Conservation (phyloP, 2,329 filamentous ascomycete species). For the Calycina herbarum region DNA sequence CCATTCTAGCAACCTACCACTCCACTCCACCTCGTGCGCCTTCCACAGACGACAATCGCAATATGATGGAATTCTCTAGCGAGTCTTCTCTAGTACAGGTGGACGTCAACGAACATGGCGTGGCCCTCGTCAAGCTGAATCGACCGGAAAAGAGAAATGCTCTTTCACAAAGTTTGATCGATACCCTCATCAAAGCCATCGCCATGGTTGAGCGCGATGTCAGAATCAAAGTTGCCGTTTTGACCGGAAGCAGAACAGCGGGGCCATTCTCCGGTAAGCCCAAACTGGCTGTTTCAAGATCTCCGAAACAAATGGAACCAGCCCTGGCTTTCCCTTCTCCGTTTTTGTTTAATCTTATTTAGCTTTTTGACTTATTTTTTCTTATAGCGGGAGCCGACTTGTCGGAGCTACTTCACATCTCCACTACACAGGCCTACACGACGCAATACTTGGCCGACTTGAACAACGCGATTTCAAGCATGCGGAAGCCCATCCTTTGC, state of each 20-base stretch:
- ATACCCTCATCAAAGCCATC: slow-evolving; percentile 17
- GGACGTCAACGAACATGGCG: slow-evolving; percentile 35
- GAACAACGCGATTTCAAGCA: slow-evolving; percentile 38
- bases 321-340: no score
- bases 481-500: slow-evolving; percentile 50
- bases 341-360: neutral
- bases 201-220: slow-evolving; percentile 50
- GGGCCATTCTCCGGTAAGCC: slow-evolving; percentile 23
- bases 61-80: slow-evolving; percentile 20
- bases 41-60: neutral
- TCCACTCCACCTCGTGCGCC: neutral
- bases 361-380: neutral
- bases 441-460: slow-evolving; percentile 44
- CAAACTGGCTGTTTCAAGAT: neutral
- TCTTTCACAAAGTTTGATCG: slow-evolving; percentile 44
- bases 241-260: slow-evolving; percentile 43
- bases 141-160: slow-evolving; percentile 60
- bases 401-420: slow-evolving; percentile 37
- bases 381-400: slow-evolving; percentile 38
- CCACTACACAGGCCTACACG: slow-evolving; percentile 34
- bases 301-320: neutral
- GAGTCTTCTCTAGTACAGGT: slow-evolving; percentile 31
- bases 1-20: no score
- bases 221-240: slow-evolving; percentile 53
- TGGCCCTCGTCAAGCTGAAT: slow-evolving; percentile 52